Base-by-base conservation (phyloP, 371 early-diverging fungal genomes). In the Nosema muscidifuracis region DNA sequence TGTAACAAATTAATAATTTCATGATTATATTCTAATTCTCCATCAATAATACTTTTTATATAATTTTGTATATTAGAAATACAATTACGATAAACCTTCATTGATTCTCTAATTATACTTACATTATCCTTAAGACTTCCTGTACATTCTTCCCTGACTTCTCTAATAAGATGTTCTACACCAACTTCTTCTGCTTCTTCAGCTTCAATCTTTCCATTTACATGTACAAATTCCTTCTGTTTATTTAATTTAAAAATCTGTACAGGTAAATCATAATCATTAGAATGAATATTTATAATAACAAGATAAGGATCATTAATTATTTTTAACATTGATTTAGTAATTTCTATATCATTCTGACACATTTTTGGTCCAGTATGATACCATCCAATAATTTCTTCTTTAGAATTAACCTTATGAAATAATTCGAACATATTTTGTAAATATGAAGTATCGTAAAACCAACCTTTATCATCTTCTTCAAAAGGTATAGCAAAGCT, bases 121-220 rank as follows among this genome's bases (percentile, higher is more conserved):
- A 80, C 62, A 30, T 75, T 74, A 18, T 80, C 75, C 36, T 56
- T 75, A 31, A 76, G 38, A 18, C 62, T 76, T 51, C 53, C 73
- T 66, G 66, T 64, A 51, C 69, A 77, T 64, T 60, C 73, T 38
- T 75, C 73, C 47, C 77, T 75, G 76, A 97, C 92, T 80, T 96
- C 97, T 69, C 96, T 88, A 65, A 99, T 85, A 74, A 99, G 85
- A 79, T 97, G 97, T 81, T 97, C 99, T 0, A 99, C 97, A 65
- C 99, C 98, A 76, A 99, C 95, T 83, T 97, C 98, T 84, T 99
- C 99, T 9, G 97, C 91, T 85, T 99, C 97, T 78, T 97, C 98
- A 1, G 97, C 95, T 42, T 92, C 96, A 74, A 97, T 93, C 63
- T 88, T 87, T 20, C 92, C 91, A 7, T 91, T 89, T 22, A 94